phyloP scores from a whole-genome alignment of 495 filamentous ascomycete genomes.

The Massariosphaeria phaeospora region DNA sequence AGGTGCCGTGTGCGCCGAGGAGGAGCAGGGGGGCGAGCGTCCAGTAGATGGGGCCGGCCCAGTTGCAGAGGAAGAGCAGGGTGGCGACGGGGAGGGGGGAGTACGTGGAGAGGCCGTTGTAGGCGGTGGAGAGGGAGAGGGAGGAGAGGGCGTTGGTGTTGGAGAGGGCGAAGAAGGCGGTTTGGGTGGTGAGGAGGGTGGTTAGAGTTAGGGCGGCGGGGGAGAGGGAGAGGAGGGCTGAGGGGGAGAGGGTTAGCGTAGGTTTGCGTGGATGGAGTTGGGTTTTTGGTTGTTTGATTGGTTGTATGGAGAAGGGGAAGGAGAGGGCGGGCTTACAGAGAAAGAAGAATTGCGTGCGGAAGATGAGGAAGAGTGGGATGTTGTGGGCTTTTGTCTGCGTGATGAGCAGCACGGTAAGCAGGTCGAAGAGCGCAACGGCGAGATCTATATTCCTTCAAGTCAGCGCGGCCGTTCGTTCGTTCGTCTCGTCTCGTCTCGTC shows the following conservation, averaged over 20 bases:
- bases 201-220: slow-evolving; percentile 32
- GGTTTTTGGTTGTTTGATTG: too few species aligned
- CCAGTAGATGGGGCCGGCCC: slow-evolving; percentile 91
- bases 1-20: slow-evolving; percentile 35
- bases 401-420: slow-evolving; percentile 71
- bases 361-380: slow-evolving; percentile 74
- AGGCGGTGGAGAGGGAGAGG: slow-evolving; percentile 50
- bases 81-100: slow-evolving; percentile 60
- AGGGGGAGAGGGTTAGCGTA: slow-evolving; percentile 29
- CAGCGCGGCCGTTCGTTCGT: too few species aligned
- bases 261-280: too few species aligned
- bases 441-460: slow-evolving; percentile 37
- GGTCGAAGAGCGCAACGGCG: slow-evolving; percentile 52
- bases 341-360: slow-evolving; percentile 54
- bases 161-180: slow-evolving; percentile 84
- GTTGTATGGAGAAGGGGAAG: slow-evolving; percentile 41
- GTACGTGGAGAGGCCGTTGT: slow-evolving; percentile 50
- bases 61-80: slow-evolving; percentile 83
- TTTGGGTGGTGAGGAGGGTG: slow-evolving; percentile 36
- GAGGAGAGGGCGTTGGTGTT: slow-evolving; percentile 90
- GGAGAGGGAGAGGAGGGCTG: slow-evolving; percentile 16
- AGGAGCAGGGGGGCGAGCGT: slow-evolving; percentile 55
- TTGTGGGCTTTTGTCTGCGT: slow-evolving; percentile 82
- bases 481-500: too few species aligned
- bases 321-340: slow-evolving; percentile 41